phyloP scores from a whole-genome alignment of 2,329 filamentous ascomycete genomes.

The Didymella pinodella region DNA sequence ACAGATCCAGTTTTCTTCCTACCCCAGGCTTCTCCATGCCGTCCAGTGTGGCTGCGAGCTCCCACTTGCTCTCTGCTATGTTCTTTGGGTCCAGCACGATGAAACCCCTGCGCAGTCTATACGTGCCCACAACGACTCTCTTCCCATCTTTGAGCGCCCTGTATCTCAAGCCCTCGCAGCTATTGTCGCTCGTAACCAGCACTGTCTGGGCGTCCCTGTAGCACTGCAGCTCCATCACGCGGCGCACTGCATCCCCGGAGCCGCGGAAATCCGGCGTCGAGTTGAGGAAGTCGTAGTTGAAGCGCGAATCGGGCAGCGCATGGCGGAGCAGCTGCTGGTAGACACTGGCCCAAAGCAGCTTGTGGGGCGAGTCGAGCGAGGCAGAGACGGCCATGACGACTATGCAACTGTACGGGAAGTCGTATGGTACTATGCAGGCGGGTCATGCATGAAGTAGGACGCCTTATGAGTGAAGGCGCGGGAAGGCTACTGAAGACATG shows the following conservation, averaged over 20 bases:
- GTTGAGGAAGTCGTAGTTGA: constrained; percentile 54
- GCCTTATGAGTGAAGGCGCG: not conserved
- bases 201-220: constrained; percentile 46
- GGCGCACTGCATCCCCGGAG: constrained; percentile 46
- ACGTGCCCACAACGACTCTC: constrained; percentile 53
- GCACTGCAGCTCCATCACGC: constrained; percentile 42
- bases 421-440: not conserved
- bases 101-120: constrained; percentile 54
- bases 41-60: constrained; percentile 53
- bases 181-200: constrained; percentile 56
- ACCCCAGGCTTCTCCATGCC: constrained; percentile 54
- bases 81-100: constrained; percentile 51
- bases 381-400: constrained; percentile 29
- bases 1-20: constrained; percentile 47
- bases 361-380: constrained; percentile 25
- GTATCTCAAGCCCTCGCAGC: constrained; percentile 53
- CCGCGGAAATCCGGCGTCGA: constrained; percentile 56
- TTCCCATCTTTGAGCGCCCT: constrained; percentile 54
- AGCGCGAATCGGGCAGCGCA: constrained; percentile 55
- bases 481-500: not conserved
- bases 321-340: constrained; percentile 50
- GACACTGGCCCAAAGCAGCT: constrained; percentile 40
- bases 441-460: not conserved
- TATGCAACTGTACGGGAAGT: not conserved
- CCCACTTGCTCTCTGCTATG: constrained; percentile 39